Percentiles rank a stretch among this genome's conserved stretches.
Conservation (phyloP, 805 yeast genomes). For the Barnettozyma sucrosica region DNA sequence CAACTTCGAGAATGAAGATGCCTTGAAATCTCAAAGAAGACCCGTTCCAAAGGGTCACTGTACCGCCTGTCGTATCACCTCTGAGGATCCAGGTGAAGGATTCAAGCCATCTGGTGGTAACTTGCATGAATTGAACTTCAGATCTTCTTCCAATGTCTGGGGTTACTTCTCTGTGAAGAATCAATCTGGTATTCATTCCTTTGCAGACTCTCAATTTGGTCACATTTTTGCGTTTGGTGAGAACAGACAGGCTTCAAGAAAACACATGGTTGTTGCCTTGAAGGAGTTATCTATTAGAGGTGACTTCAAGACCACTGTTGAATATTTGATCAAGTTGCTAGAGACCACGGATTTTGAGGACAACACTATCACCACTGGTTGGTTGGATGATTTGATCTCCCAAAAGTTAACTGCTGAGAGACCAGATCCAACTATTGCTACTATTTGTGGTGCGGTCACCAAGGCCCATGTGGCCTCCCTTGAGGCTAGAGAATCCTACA, state of each 20-base stretch:
- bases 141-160: slow-evolving; percentile 98
- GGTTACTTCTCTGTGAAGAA: slow-evolving; percentile 97
- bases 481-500: slow-evolving; percentile 62
- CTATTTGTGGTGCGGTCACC: slow-evolving; percentile 96
- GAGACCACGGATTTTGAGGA: slow-evolving; percentile 97
- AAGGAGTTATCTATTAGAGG: slow-evolving; percentile 96
- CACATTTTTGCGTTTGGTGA: slow-evolving; percentile 99
- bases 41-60: slow-evolving; percentile 98
- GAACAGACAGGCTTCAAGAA: slow-evolving; percentile 95
- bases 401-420: slow-evolving; percentile 94
- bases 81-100: slow-evolving; percentile 99
- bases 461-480: slow-evolving; percentile 81
- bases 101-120: slow-evolving; percentile 98
- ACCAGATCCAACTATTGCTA: slow-evolving; percentile 88
- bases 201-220: slow-evolving; percentile 98
- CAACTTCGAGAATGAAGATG: slow-evolving; percentile 68
- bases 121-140: slow-evolving; percentile 90
- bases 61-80: slow-evolving; percentile 98
- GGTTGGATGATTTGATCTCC: slow-evolving; percentile 95
- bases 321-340: slow-evolving; percentile 86
- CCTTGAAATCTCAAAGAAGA: slow-evolving; percentile 75
- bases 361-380: slow-evolving; percentile 95
- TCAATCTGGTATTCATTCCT: slow-evolving; percentile 95
- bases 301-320: slow-evolving; percentile 97
- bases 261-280: slow-evolving; percentile 98